Evolutionary conservation across 2,329 filamentous ascomycete genomes (phyloP).

Genomic region (Sordariomycetes sp.): DNA sequence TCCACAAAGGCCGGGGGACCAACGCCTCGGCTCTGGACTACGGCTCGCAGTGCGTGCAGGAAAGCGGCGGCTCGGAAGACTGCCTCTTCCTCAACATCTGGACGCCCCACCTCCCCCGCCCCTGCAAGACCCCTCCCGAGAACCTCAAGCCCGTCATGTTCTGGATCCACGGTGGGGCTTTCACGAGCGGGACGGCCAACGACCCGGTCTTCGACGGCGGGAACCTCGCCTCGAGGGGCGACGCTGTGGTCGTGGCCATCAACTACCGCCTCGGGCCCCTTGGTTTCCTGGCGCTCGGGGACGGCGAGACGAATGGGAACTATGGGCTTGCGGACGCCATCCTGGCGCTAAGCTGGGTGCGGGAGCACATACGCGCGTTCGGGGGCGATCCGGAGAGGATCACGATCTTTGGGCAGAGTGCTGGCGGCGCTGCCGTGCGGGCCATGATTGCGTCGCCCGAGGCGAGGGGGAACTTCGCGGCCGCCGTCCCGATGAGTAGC

Average conservation of each 20-base stretch:
- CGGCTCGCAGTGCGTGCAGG: slow-evolving; percentile 24
- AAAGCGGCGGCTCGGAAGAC: slow-evolving; percentile 22
- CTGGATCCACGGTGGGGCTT: slow-evolving; percentile 63
- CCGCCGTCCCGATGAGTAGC: slow-evolving; percentile 31
- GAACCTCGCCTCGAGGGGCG: slow-evolving; percentile 31
- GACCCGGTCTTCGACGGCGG: slow-evolving; percentile 41
- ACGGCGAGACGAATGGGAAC: slow-evolving; percentile 52
- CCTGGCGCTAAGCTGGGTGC: slow-evolving; percentile 63
- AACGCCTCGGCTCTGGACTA: slow-evolving; percentile 17
- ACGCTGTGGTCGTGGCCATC: slow-evolving; percentile 61
- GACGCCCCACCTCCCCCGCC: slow-evolving; percentile 25
- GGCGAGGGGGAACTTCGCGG: slow-evolving; percentile 33
- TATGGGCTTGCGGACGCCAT: slow-evolving; percentile 64
- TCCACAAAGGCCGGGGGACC: slow-evolving; percentile 17
- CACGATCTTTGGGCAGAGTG: slow-evolving; percentile 69
- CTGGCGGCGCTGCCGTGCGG: slow-evolving; percentile 41
- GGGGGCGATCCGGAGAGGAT: slow-evolving; percentile 72
- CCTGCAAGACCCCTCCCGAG: slow-evolving; percentile 15
- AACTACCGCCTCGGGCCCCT: slow-evolving; percentile 71
- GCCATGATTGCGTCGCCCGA: slow-evolving; percentile 24
- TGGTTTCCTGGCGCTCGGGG: slow-evolving; percentile 58
- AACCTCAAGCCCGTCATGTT: slow-evolving; percentile 52
- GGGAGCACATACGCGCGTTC: slow-evolving; percentile 66
- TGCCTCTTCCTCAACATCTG: slow-evolving; percentile 34
- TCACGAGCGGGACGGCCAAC: slow-evolving; percentile 30